Conservation (phyloP, 305 asterid species). For the Coffea humblotiana region DNA sequence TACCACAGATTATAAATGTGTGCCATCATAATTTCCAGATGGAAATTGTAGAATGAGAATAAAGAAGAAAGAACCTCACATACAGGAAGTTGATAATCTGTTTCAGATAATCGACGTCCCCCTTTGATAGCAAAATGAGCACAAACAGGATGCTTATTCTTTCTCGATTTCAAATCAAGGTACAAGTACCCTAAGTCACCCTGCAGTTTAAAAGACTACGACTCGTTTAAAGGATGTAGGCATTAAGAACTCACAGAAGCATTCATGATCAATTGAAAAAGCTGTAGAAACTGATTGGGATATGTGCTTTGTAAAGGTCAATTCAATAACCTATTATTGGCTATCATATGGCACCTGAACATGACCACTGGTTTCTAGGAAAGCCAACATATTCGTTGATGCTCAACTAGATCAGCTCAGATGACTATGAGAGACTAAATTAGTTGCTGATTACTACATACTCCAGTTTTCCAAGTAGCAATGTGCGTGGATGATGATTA, state of each 20-base stretch:
- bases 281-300: background rate
- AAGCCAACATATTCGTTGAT: background rate
- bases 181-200: conserved; percentile 84
- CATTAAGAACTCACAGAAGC: conserved; percentile 4
- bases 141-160: conserved; percentile 80
- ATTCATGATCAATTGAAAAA: background rate
- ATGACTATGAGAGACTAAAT: background rate
- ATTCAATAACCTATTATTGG: background rate
- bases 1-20: background rate
- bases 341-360: background rate
- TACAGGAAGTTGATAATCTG: conserved; percentile 87
- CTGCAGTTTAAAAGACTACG: conserved; percentile 42
- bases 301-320: background rate
- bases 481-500: too few species aligned
- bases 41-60: conserved; percentile 2
- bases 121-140: conserved; percentile 97
- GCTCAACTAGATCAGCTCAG: background rate
- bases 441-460: background rate
- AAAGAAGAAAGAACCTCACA: conserved; percentile 31
- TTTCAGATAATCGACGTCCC: conserved; percentile 76
- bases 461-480: background rate
- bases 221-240: conserved; percentile 9
- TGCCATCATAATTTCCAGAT: conserved; percentile 3
- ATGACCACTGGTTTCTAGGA: background rate
- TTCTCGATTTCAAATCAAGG: conserved; percentile 87